Evolutionary conservation across 2,329 filamentous ascomycete species (phyloP).

Genomic region (Chrysoporthe cubensis): DNA sequence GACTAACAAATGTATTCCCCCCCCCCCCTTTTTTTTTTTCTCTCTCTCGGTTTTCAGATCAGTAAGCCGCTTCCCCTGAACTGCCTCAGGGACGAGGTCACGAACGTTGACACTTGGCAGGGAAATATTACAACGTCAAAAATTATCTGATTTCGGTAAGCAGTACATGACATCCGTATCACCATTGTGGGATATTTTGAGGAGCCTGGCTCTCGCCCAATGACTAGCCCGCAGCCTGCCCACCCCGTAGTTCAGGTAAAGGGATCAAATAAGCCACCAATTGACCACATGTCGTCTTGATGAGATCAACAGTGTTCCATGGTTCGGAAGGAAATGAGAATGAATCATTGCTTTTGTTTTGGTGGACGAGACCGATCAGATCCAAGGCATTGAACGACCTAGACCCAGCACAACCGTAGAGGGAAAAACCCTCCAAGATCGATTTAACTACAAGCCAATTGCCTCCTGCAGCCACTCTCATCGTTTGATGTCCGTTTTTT

Average conservation of each 20-base stretch:
- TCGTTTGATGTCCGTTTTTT: slow-evolving; percentile 13
- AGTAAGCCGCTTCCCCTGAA: too few relatives aligned
- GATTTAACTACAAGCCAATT: slow-evolving; percentile 10
- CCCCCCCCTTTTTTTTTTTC: too few relatives aligned
- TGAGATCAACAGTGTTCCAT: background rate
- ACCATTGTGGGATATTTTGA: slow-evolving; percentile 23
- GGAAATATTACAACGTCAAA: background rate
- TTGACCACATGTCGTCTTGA: background rate
- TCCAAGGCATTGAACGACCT: slow-evolving; percentile 17
- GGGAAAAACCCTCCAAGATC: slow-evolving; percentile 16
- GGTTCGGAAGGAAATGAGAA: slow-evolving; percentile 18
- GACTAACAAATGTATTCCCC: too few relatives aligned
- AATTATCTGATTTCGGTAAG: slow-evolving; percentile 18
- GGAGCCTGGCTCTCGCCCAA: slow-evolving; percentile 15
- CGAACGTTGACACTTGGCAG: background rate
- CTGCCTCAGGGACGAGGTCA: background rate
- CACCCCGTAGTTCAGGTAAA: background rate
- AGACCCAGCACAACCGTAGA: slow-evolving; percentile 21
- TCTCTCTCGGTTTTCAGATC: too few relatives aligned
- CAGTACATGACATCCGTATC: slow-evolving; percentile 29
- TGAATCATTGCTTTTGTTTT: slow-evolving; percentile 28
- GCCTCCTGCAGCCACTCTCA: slow-evolving; percentile 5
- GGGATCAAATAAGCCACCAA: background rate
- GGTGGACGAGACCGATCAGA: slow-evolving; percentile 26
- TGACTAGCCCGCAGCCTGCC: slow-evolving; percentile 28